Evolutionary conservation across 441 rosid species (phyloP).

Genomic region (Pelargonium citronellum): DNA sequence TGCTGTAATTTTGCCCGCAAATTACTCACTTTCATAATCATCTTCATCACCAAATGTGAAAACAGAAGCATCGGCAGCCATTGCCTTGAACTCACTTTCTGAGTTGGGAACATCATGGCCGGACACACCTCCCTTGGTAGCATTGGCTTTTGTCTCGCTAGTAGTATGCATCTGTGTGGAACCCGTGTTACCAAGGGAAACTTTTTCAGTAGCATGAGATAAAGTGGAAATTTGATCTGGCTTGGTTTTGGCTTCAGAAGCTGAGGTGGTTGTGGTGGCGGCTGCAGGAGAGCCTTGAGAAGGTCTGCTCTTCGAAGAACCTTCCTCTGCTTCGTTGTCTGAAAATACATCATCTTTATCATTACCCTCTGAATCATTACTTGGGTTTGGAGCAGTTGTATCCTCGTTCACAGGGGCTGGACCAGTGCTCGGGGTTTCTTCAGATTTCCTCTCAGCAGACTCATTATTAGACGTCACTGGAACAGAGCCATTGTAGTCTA

Average conservation of each 20-base stretch:
- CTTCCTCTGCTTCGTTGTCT: conserved; percentile 61
- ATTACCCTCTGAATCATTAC: conserved; percentile 34
- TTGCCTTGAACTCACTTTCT: conserved; percentile 79
- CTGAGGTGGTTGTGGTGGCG: conserved; percentile 26
- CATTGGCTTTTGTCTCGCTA: conserved; percentile 31
- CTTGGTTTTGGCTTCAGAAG: conserved; percentile 31
- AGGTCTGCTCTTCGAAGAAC: conserved; percentile 37
- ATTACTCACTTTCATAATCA: conserved; percentile 80
- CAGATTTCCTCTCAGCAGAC: conserved; percentile 29
- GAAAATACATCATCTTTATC: conserved; percentile 90
- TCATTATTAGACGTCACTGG: conserved; percentile 33
- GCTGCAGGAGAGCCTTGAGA: conserved; percentile 30
- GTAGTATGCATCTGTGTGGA: conserved; percentile 24
- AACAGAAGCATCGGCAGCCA: conserved; percentile 98
- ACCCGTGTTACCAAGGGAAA: conserved; percentile 44
- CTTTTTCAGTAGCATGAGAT: conserved; percentile 44
- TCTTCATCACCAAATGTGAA: conserved; percentile 89
- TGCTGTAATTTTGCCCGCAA: neutral
- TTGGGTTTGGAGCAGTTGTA: conserved; percentile 33
- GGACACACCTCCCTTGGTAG: conserved; percentile 23
- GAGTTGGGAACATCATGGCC: conserved; percentile 29
- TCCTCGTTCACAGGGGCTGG: conserved; percentile 31
- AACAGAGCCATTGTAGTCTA: conserved; percentile 43
- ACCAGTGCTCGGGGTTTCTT: conserved; percentile 37
- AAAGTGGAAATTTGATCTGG: conserved; percentile 45